These are phyloP conservation scores for Rhipidocladum racemiflorum DNA, from an alignment of 176 grass and related monocot genomes.

Conservation along the genomic window DNA sequence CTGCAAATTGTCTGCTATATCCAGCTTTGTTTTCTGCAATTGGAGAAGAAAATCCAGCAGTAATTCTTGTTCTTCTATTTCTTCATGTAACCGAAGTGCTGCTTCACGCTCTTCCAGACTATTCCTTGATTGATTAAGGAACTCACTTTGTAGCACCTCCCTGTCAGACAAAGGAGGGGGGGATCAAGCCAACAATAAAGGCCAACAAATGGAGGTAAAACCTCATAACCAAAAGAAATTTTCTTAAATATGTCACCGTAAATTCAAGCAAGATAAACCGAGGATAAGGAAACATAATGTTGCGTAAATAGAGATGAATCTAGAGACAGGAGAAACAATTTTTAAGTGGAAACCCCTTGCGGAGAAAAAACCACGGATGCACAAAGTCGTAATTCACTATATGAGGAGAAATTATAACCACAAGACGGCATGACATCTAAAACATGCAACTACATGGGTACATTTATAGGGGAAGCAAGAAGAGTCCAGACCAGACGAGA, in stretches of 20 bases:
- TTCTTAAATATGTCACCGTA: background rate
- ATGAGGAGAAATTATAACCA: too few species aligned
- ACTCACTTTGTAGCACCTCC: constrained; percentile 86
- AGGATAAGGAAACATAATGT: background rate
- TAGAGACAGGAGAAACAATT: too few species aligned
- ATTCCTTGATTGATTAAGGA: constrained; percentile 76
- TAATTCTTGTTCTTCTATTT: constrained; percentile 89
- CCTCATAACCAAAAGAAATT: background rate
- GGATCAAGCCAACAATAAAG: background rate
- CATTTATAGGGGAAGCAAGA: too few species aligned
- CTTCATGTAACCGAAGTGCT: constrained; percentile 74
- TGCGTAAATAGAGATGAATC: too few species aligned
- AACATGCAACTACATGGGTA: too few species aligned
- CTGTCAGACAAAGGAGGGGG: constrained; percentile 22
- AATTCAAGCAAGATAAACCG: background rate
- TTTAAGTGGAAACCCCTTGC: too few species aligned
- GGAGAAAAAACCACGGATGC: too few species aligned
- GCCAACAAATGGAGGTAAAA: constrained; percentile 5
- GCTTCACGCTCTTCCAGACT: constrained; percentile 71
- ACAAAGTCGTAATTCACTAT: too few species aligned
- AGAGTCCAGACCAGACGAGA: too few species aligned
- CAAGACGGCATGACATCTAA: too few species aligned
- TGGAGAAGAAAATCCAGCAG: constrained; percentile 79
- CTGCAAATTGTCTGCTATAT: constrained; percentile 65
- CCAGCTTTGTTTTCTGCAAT: constrained; percentile 79